Evolutionary conservation across 495 filamentous ascomycete genomes (phyloP).

Genomic region (Bryoglossum gracile): DNA sequence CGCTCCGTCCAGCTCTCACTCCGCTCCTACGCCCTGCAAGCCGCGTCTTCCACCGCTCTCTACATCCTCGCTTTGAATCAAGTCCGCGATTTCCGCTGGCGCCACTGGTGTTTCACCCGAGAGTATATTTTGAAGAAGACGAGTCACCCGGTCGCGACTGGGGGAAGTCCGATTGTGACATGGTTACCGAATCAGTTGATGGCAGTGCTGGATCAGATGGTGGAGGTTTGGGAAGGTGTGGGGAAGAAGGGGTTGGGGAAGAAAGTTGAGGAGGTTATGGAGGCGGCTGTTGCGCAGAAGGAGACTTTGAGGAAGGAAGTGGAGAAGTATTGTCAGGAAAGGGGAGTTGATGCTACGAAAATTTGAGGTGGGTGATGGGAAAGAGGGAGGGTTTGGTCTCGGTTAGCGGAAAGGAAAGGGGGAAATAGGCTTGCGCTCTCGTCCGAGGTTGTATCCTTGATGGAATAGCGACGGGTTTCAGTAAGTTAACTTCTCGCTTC

Average conservation of each 20-base stretch:
- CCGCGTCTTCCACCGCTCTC: constrained; percentile 37
- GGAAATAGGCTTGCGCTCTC: no score
- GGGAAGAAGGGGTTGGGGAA: constrained; percentile 30
- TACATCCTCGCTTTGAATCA: constrained; percentile 73
- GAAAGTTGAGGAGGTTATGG: constrained; percentile 60
- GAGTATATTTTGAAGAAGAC: constrained; percentile 89
- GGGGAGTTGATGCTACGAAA: constrained; percentile 37
- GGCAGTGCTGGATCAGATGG: constrained; percentile 40
- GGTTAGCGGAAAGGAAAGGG: no score
- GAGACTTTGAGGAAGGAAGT: constrained; percentile 72
- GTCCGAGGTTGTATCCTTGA: no score
- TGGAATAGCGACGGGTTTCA: no score
- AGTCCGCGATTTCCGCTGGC: constrained; percentile 85
- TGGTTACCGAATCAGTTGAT: constrained; percentile 24
- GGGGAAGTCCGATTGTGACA: constrained; percentile 85
- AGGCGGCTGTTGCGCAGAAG: constrained; percentile 57
- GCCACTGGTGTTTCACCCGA: constrained; percentile 90
- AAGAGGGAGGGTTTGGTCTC: no score
- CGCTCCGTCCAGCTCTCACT: constrained; percentile 48
- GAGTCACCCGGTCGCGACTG: constrained; percentile 77
- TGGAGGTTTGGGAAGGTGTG: constrained; percentile 34
- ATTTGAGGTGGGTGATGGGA: no score
- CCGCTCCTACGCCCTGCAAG: constrained; percentile 52
- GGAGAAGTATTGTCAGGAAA: constrained; percentile 67
- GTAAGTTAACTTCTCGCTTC: no score